These are phyloP conservation scores for Fraxinus albicans DNA, from an alignment of 305 asterid species.

Conservation along the genomic window DNA sequence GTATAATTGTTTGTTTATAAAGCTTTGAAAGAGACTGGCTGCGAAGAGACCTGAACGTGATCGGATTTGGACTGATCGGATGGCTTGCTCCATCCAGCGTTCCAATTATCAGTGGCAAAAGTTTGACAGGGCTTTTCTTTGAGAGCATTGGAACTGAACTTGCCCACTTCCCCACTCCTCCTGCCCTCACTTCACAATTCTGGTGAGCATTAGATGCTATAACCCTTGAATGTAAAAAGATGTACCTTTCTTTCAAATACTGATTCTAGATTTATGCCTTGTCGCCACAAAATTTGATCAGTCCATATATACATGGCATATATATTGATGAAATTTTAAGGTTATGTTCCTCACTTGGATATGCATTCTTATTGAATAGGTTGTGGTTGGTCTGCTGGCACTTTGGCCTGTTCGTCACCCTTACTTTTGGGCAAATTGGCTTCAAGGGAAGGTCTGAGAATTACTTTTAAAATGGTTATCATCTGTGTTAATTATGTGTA, in stretches of 20 bases:
- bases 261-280: neutral
- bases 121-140: conserved; percentile 84
- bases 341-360: neutral
- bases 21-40: conserved; percentile 88
- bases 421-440: conserved; percentile 98
- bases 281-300: neutral
- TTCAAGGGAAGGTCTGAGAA: conserved; percentile 97
- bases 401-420: conserved; percentile 67
- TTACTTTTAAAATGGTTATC: conserved; percentile 47
- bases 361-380: conserved; percentile 41
- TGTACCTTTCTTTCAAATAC: too few relatives aligned
- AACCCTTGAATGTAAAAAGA: too few relatives aligned
- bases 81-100: conserved; percentile 94
- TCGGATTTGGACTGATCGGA: conserved; percentile 89
- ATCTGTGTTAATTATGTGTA: conserved; percentile 12
- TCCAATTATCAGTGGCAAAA: conserved; percentile 74
- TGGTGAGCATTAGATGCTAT: conserved; percentile 42
- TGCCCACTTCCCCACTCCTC: conserved; percentile 81
- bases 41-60: conserved; percentile 82
- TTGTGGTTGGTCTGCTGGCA: conserved; percentile 91
- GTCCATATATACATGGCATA: too few relatives aligned
- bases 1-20: conserved; percentile 6
- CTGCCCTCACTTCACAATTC: conserved; percentile 74
- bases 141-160: conserved; percentile 87
- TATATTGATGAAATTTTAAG: neutral